phyloP scores from a whole-genome alignment of 2,329 filamentous ascomycete species.

The Aschersonia sp. region DNA sequence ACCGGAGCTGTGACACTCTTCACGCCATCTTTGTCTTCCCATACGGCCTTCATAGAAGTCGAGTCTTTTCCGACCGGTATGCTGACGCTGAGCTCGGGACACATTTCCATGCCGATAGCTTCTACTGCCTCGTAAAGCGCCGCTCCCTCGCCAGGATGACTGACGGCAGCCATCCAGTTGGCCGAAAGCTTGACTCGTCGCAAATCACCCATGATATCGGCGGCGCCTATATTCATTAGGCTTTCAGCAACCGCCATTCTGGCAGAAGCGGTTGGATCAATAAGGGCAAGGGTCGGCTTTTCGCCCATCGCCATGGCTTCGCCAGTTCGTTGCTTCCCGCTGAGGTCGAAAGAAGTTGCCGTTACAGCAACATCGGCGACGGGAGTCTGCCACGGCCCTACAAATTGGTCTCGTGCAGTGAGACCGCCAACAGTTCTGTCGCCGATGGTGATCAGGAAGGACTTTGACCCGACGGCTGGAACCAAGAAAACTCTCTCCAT shows the following conservation, averaged over 20 bases:
- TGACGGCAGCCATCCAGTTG: constrained; percentile 98
- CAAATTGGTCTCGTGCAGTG: constrained; percentile 84
- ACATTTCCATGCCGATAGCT: constrained; percentile 85
- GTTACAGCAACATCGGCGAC: constrained; percentile 92
- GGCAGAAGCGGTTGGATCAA: constrained; percentile 79
- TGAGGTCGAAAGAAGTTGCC: constrained; percentile 58
- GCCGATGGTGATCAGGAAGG: constrained; percentile 92
- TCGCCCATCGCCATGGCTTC: constrained; percentile 99
- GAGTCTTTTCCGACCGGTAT: constrained; percentile 98
- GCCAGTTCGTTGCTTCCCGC: constrained; percentile 57
- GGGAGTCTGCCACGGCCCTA: constrained; percentile 89
- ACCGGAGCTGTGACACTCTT: constrained; percentile 89
- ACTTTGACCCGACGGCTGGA: constrained; percentile 90
- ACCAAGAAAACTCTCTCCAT: constrained; percentile 69
- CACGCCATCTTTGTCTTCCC: constrained; percentile 57
- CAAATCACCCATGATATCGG: constrained; percentile 53
- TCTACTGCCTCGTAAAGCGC: constrained; percentile 88
- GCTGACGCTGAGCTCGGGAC: constrained; percentile 75
- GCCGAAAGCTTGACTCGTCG: constrained; percentile 76
- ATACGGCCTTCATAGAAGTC: constrained; percentile 97
- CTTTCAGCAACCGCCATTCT: constrained; percentile 94
- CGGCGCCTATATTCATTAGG: constrained; percentile 83
- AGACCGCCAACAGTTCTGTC: constrained; percentile 86
- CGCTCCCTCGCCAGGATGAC: constrained; percentile 82
- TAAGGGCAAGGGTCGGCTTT: constrained; percentile 76